Conservation (phyloP, 2,329 filamentous ascomycete genomes). For the Apiospora saccharicola region DNA sequence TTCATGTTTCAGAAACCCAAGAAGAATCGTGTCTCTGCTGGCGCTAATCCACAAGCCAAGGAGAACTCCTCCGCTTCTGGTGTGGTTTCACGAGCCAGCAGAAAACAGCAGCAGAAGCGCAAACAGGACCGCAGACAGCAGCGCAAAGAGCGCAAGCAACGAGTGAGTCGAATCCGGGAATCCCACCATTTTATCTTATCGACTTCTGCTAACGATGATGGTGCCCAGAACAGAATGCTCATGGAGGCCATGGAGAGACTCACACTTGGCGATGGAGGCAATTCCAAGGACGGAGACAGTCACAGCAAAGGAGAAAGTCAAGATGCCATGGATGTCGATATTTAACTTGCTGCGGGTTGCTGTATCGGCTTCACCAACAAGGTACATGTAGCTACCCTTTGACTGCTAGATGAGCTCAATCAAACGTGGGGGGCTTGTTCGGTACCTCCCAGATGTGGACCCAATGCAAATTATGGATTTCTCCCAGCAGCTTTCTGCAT, state of each 20-base stretch:
- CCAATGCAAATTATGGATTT: too few relatives aligned
- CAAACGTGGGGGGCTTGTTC: too few relatives aligned
- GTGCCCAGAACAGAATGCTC: neutral
- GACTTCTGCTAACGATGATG: neutral
- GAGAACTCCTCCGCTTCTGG: neutral
- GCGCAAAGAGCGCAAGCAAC: too few relatives aligned
- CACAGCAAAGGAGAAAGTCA: too few relatives aligned
- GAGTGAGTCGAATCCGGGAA: neutral
- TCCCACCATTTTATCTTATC: neutral
- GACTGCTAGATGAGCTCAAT: too few relatives aligned
- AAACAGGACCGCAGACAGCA: neutral
- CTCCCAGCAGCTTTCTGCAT: too few relatives aligned
- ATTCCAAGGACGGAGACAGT: neutral
- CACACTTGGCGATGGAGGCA: neutral
- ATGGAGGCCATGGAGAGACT: neutral
- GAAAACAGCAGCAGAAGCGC: neutral
- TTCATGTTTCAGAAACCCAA: too few relatives aligned
- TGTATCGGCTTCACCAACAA: neutral
- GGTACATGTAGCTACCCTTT: too few relatives aligned
- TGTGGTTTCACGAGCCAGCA: neutral
- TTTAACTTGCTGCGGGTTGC: neutral
- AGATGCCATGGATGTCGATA: neutral
- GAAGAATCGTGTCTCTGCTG: too few relatives aligned
- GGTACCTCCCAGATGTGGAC: too few relatives aligned
- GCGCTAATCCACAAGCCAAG: too few relatives aligned